Evolutionary conservation across 2,329 filamentous ascomycete species (phyloP).

Genomic region (Drechslera avenae): DNA sequence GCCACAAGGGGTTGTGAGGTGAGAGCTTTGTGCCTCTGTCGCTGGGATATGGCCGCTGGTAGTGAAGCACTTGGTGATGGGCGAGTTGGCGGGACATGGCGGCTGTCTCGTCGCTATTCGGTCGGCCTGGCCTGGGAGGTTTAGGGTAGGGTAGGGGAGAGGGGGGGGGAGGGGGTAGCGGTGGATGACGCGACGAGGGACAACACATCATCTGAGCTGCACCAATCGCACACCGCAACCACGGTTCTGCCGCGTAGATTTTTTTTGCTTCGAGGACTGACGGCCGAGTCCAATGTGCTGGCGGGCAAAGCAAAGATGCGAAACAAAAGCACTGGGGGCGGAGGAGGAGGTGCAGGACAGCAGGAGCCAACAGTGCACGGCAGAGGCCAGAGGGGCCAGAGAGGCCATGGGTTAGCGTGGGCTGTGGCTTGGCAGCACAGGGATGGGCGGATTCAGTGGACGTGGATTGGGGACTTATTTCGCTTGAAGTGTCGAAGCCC

Average conservation of each 20-base stretch:
- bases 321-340: slow-evolving; percentile 8
- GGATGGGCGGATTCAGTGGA: slow-evolving; percentile 2
- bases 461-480: slow-evolving; percentile 24
- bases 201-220: slow-evolving; percentile 27
- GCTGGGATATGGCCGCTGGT: slow-evolving; percentile 5
- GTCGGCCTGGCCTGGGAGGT: no score
- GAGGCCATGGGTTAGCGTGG: slow-evolving; percentile 1
- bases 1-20: slow-evolving; percentile 2
- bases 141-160: no score
- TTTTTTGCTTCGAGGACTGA: not conserved
- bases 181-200: slow-evolving; percentile 32
- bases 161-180: slow-evolving; percentile 6
- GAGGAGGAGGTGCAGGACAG: not conserved
- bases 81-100: slow-evolving; percentile 1
- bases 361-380: not conserved
- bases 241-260: slow-evolving; percentile 11
- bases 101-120: slow-evolving; percentile 2
- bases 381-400: not conserved
- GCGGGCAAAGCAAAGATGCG: slow-evolving; percentile 18
- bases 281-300: slow-evolving; percentile 15
- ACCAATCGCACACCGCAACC: slow-evolving; percentile 19
- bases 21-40: slow-evolving; percentile 1
- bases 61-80: slow-evolving; percentile 1
- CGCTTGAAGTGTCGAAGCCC: slow-evolving; percentile 20
- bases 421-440: slow-evolving; percentile 16